Evolutionary conservation across 2,329 filamentous ascomycete species (phyloP).

Genomic region (Botrytis elliptica): DNA sequence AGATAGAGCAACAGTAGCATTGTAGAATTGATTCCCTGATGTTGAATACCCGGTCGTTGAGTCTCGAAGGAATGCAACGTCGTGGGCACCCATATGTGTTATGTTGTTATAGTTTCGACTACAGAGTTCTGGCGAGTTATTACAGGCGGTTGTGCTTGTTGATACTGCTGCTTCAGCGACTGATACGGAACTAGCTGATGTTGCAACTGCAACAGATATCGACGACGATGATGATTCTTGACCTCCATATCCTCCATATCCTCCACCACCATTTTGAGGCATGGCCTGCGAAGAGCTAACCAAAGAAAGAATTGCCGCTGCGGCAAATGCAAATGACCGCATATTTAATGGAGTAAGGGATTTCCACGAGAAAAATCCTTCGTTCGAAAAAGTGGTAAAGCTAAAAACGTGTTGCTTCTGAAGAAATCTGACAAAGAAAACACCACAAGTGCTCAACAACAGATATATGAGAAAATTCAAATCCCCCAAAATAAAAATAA

Average conservation of each 20-base stretch:
- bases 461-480: background rate
- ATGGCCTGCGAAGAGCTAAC: slow-evolving; percentile 27
- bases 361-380: background rate
- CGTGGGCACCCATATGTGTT: slow-evolving; percentile 70
- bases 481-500: background rate
- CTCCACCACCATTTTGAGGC: slow-evolving; percentile 26
- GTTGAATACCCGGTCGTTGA: slow-evolving; percentile 45
- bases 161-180: slow-evolving; percentile 28
- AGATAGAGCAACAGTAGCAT: slow-evolving; percentile 56
- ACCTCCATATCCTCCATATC: background rate
- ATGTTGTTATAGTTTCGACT: slow-evolving; percentile 69
- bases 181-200: slow-evolving; percentile 20
- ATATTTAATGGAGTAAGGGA: slow-evolving; percentile 18
- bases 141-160: slow-evolving; percentile 52
- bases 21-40: slow-evolving; percentile 56
- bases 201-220: slow-evolving; percentile 9
- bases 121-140: slow-evolving; percentile 77
- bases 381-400: background rate
- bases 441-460: background rate
- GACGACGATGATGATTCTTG: slow-evolving; percentile 12
- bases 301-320: slow-evolving; percentile 32
- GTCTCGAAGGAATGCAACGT: slow-evolving; percentile 61
- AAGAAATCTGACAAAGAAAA: background rate
- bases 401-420: background rate
- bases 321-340: slow-evolving; percentile 29